phyloP scores from a whole-genome alignment of 2,329 filamentous ascomycete species.

The Verticillium nubilum region DNA sequence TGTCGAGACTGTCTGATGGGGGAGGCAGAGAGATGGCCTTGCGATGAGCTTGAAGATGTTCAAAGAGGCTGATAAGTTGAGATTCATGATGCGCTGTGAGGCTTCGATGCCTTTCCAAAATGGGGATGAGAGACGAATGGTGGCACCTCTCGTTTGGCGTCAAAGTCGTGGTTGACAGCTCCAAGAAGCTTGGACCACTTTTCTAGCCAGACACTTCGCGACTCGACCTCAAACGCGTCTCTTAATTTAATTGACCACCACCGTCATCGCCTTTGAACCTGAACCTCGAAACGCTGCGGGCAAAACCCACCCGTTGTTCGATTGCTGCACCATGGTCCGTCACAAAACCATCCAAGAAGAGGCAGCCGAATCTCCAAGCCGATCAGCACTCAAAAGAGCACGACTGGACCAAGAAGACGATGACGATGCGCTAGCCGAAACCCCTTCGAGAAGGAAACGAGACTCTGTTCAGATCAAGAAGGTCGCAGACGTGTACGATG shows the following conservation, averaged over 20 bases:
- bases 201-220: not conserved
- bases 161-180: not conserved
- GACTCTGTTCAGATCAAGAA: constrained; percentile 10
- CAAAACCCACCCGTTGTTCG: not conserved
- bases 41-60: constrained; percentile 60
- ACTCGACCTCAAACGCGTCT: constrained; percentile 1
- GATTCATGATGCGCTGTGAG: constrained; percentile 37
- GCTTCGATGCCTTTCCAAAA: not conserved
- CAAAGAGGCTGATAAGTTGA: constrained; percentile 66
- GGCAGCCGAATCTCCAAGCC: not conserved
- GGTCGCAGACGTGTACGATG: constrained; percentile 20
- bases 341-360: not conserved
- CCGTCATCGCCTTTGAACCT: not conserved
- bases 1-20: constrained; percentile 65
- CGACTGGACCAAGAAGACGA: constrained; percentile 20
- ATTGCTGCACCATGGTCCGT: not conserved
- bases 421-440: constrained; percentile 6
- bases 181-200: not conserved
- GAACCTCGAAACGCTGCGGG: not conserved
- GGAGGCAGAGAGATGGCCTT: constrained; percentile 64
- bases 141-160: not conserved
- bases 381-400: constrained; percentile 13
- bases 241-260: not conserved
- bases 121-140: not conserved
- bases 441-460: constrained; percentile 26